A percentile compares a stretch with the other conserved stretches of the same genome.
phyloP scores from a whole-genome alignment of 2,329 filamentous ascomycete species.

The Coniochaeta sp. region DNA sequence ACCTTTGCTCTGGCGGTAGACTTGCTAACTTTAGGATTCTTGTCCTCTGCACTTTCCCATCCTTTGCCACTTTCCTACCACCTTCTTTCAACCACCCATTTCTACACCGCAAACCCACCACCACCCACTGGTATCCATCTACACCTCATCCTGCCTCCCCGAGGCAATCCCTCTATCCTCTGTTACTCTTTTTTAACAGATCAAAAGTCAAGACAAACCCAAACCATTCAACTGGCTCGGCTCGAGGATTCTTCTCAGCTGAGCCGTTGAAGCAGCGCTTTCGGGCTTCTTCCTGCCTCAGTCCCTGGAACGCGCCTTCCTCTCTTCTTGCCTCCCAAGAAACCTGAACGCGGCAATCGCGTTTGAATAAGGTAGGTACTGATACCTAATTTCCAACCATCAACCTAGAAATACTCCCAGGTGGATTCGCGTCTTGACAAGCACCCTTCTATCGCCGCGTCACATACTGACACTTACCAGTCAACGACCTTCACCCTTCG shows the following conservation, averaged over 20 bases:
- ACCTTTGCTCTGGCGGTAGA: not conserved
- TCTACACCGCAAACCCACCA: not conserved
- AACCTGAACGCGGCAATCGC: not conserved
- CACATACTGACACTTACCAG: too few species aligned
- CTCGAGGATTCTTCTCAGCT: not conserved
- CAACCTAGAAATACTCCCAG: too few species aligned
- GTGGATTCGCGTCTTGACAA: too few species aligned
- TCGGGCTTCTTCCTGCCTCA: not conserved
- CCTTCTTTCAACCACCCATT: not conserved
- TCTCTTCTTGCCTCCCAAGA: not conserved
- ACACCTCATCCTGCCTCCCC: not conserved
- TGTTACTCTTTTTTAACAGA: not conserved
- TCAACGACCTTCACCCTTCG: not conserved
- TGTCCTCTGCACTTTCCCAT: not conserved
- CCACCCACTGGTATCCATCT: not conserved
- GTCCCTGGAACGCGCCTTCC: not conserved
- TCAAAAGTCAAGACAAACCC: too few species aligned
- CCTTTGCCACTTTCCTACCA: not conserved
- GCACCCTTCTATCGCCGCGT: too few species aligned
- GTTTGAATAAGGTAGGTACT: not conserved
- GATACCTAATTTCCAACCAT: not conserved
- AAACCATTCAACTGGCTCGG: not conserved
- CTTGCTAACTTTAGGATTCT: not conserved
- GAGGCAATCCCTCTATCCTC: not conserved
- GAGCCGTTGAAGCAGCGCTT: not conserved